Evolutionary conservation across 805 yeast species (phyloP).

Genomic region (Middelhovenomyces tepae): DNA sequence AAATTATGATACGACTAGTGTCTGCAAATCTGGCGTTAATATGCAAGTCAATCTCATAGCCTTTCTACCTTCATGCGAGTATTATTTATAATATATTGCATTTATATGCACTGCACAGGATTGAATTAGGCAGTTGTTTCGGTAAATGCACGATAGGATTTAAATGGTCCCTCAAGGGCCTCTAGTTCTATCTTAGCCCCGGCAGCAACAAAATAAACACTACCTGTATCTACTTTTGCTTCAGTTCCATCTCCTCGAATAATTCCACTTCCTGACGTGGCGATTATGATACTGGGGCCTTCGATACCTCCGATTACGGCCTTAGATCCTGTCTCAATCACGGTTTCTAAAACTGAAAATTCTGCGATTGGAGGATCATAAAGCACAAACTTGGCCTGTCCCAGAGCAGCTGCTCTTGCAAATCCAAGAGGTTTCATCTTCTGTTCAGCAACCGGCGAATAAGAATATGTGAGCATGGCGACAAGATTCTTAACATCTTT

Average conservation of each 20-base stretch:
- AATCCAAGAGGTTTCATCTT: constrained; percentile 66
- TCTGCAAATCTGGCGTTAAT: no score
- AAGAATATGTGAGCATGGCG: constrained; percentile 80
- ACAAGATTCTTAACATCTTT: constrained; percentile 90
- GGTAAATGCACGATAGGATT: constrained; percentile 86
- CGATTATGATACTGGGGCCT: constrained; percentile 85
- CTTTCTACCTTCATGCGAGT: no score
- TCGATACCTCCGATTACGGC: constrained; percentile 53
- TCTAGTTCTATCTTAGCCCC: constrained; percentile 51
- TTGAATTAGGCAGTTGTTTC: no score
- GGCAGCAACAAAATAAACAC: constrained; percentile 80
- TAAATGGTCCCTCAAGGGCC: constrained; percentile 36
- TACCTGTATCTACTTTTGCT: constrained; percentile 56
- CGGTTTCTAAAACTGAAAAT: constrained; percentile 81
- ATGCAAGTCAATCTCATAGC: no score
- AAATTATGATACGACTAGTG: no score
- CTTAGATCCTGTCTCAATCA: constrained; percentile 39
- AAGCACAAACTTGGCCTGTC: constrained; percentile 29
- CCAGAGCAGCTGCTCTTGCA: constrained; percentile 30
- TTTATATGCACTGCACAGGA: no score
- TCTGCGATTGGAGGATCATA: constrained; percentile 97
- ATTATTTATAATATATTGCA: no score
- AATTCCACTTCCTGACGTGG: constrained; percentile 72
- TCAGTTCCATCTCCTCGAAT: constrained; percentile 35
- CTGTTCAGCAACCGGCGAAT: constrained; percentile 86